Percentiles rank a stretch among this genome's conserved stretches.
Evolutionary conservation across 805 yeast genomes (phyloP).

Genomic region (Dipodascus geniculatus): DNA sequence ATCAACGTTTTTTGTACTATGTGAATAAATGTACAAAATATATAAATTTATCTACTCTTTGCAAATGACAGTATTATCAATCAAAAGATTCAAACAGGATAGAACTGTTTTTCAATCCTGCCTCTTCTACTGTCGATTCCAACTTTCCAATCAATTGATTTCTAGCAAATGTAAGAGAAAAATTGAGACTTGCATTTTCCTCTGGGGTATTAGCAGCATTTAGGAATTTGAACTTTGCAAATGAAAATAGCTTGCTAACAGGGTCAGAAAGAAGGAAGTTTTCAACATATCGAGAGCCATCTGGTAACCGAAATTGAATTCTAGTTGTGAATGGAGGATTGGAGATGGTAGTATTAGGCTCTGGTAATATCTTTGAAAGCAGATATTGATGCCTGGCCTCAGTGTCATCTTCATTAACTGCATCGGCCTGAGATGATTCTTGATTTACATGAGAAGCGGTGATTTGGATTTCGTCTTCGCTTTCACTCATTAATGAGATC

Average conservation of each 20-base stretch:
- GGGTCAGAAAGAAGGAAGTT: conserved; percentile 49
- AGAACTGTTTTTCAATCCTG: conserved; percentile 76
- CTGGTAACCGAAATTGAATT: conserved; percentile 78
- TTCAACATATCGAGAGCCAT: conserved; percentile 69
- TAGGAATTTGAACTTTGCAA: conserved; percentile 41
- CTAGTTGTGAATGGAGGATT: conserved; percentile 52
- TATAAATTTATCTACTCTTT: no score
- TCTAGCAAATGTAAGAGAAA: conserved; percentile 47
- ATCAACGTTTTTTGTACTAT: no score
- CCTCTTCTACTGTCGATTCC: conserved; percentile 50
- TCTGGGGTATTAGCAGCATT: conserved; percentile 27
- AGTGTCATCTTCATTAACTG: conserved; percentile 36
- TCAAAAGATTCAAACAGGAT: conserved; percentile 48
- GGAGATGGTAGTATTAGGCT: neutral
- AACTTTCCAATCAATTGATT: conserved; percentile 34
- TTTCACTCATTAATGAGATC: conserved; percentile 8
- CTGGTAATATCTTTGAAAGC: neutral
- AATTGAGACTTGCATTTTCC: conserved; percentile 21
- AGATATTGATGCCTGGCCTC: conserved; percentile 25
- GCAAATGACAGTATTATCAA: conserved; percentile 4
- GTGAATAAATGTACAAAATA: no score
- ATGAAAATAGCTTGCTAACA: conserved; percentile 50
- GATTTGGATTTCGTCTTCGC: conserved; percentile 7
- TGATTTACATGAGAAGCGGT: neutral
- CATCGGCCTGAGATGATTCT: conserved; percentile 33